Percentiles rank a stretch among this genome's conserved stretches.
phyloP scores from a whole-genome alignment of 805 yeast genomes.

The Lipomyces mesembrius region DNA sequence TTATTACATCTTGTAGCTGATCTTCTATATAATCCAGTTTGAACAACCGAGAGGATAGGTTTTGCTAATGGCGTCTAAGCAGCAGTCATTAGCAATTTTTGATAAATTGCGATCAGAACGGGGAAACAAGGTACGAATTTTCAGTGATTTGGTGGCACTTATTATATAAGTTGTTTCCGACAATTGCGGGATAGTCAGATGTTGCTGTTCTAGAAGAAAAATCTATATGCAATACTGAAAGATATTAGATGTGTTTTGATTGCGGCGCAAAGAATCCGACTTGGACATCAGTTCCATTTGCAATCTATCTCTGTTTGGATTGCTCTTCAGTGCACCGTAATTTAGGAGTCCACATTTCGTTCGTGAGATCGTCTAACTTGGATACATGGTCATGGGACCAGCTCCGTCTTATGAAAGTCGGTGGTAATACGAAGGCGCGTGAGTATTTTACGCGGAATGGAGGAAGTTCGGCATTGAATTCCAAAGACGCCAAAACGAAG shows the following conservation, averaged over 20 bases:
- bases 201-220: background rate
- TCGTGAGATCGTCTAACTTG: slow-evolving; percentile 87
- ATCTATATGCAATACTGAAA: background rate
- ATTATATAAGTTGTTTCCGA: background rate
- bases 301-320: slow-evolving; percentile 87
- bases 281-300: slow-evolving; percentile 98
- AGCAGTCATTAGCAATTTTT: slow-evolving; percentile 65
- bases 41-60: background rate
- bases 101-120: slow-evolving; percentile 59
- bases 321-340: slow-evolving; percentile 96
- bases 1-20: background rate
- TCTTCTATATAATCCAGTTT: background rate
- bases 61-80: slow-evolving; percentile 58
- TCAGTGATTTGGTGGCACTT: background rate
- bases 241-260: slow-evolving; percentile 72
- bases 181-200: background rate
- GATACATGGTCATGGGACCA: slow-evolving; percentile 95
- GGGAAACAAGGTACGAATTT: slow-evolving; percentile 63
- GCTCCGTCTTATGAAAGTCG: slow-evolving; percentile 87
- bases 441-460: slow-evolving; percentile 85
- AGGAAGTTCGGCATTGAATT: slow-evolving; percentile 70
- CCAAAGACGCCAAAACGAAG: slow-evolving; percentile 71
- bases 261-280: slow-evolving; percentile 94
- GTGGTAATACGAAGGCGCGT: slow-evolving; percentile 87
- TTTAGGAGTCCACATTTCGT: slow-evolving; percentile 93